Conservation (phyloP, 345 rosid genomes). For the Eucalyptus marginata region DNA sequence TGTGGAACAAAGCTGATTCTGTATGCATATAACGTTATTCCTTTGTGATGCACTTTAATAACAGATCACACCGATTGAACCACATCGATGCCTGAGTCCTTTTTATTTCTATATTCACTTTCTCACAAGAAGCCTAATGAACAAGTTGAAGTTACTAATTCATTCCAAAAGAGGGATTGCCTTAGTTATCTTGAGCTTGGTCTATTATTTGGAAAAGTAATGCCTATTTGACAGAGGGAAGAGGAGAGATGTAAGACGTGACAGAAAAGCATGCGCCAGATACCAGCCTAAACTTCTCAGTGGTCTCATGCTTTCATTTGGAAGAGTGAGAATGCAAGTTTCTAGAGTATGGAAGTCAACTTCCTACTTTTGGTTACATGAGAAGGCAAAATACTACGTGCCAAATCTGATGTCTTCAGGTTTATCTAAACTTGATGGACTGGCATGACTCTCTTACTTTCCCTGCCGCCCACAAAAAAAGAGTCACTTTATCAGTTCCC, state of each 20-base stretch:
- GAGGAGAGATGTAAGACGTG: neutral
- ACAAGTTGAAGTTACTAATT: neutral
- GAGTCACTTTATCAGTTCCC: neutral
- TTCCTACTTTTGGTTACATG: neutral
- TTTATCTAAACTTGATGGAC: neutral
- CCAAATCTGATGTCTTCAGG: neutral
- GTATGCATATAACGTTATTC: neutral
- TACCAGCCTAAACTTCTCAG: neutral
- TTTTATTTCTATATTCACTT: neutral
- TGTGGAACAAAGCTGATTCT: neutral
- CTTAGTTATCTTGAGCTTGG: neutral
- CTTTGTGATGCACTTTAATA: neutral
- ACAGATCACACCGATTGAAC: neutral
- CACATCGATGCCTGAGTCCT: neutral
- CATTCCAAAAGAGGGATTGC: neutral
- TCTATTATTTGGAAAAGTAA: neutral
- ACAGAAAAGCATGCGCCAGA: neutral
- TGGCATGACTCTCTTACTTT: neutral
- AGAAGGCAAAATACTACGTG: neutral
- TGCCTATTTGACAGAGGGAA: neutral
- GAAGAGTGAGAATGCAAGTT: neutral
- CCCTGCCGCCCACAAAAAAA: neutral
- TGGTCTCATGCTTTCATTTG: neutral
- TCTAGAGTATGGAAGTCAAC: neutral
- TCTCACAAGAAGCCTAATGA: neutral